Evolutionary conservation across 2,329 filamentous ascomycete genomes (phyloP), one percentile per base, ranked within the genome.

Genomic region (Microsporum ferrugineum): DNA sequence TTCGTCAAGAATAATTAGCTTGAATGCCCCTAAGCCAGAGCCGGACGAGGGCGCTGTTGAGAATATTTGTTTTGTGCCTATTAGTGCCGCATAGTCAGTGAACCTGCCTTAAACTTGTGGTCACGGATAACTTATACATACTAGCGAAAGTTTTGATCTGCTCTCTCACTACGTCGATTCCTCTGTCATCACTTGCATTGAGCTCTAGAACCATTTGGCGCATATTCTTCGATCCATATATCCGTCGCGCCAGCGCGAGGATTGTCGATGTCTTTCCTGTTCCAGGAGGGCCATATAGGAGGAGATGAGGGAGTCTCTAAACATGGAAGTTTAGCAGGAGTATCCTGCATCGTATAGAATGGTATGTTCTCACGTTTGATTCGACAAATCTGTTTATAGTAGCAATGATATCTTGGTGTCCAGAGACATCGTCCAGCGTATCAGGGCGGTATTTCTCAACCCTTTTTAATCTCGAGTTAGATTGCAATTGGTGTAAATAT

Each of bases 101-200:
- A 41, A 14, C 29, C 23, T 41, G 39, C 58, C 23, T 51, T 33
- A 10, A 23, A 23, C 47, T 5, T 43, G n/a, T 43, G 2, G 14
- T n/a, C 31, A 23, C 41, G 17, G 17, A 5, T 7, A 34, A 5
- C n/a, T 8, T 33, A 10, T 33, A 73, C 70, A 58, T 59, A 77
- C 89, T 95, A 45, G 90, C 92, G 77, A 99, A 99, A 0, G 94
- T 99, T 81, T 97, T 99, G 83, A 99, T 99, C 76, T 99, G 94
- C 77, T 99, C 94, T 66, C 91, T 84, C 61, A 99, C 94, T 1
- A 99, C 94, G 66, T 99, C 94, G 73, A 99, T 99, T 70, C 94
- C 94, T 75, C 94, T 84, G 74, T 99, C 94, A 72, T 99, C 94
- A 57, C 91, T 96, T 45, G 94, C 94, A 73, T 99, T 99, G 66